Percentiles rank a stretch among this genome's conserved stretches.
These are phyloP conservation scores for Coniochaeta ligniaria DNA, from an alignment of 2,329 filamentous ascomycete genomes.

Conservation along the genomic window DNA sequence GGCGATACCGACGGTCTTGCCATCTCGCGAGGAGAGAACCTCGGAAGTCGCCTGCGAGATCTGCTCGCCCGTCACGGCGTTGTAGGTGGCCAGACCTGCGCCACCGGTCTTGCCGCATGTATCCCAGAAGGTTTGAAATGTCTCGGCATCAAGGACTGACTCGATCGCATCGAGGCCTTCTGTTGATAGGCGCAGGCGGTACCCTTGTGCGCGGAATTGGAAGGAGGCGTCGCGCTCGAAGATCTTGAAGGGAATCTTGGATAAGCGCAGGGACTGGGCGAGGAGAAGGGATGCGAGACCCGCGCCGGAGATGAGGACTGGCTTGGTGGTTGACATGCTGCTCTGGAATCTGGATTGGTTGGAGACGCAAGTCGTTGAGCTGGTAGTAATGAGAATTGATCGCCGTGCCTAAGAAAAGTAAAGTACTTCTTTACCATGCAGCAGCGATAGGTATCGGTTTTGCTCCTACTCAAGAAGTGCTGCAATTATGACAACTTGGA, in stretches of 20 bases:
- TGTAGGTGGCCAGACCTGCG: conserved; percentile 37
- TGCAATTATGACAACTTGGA: no score
- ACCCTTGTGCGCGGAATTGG: conserved; percentile 53
- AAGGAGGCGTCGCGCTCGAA: conserved; percentile 47
- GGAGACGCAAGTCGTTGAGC: no score
- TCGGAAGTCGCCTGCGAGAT: conserved; percentile 20
- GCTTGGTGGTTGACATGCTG: conserved; percentile 11
- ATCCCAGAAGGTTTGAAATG: conserved; percentile 50
- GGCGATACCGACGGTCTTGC: conserved; percentile 54
- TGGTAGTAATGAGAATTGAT: no score
- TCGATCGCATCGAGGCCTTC: conserved; percentile 56
- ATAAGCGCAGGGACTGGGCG: conserved; percentile 31
- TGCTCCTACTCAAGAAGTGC: no score
- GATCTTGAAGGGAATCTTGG: conserved; percentile 42
- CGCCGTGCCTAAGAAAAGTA: no score
- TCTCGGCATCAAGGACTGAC: conserved; percentile 39
- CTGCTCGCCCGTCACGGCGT: conserved; percentile 46
- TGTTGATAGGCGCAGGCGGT: conserved; percentile 49
- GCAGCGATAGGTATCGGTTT: no score
- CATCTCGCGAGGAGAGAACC: conserved; percentile 41
- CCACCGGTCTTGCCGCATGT: conserved; percentile 54
- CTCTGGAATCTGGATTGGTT: no score
- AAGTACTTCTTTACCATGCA: no score
- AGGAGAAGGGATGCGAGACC: conserved; percentile 36
- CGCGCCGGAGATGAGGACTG: conserved; percentile 35